Evolutionary conservation across 1,139 yeast species (phyloP), one percentile per base, ranked within the genome.

Genomic region (Hansenula lynferdii): DNA sequence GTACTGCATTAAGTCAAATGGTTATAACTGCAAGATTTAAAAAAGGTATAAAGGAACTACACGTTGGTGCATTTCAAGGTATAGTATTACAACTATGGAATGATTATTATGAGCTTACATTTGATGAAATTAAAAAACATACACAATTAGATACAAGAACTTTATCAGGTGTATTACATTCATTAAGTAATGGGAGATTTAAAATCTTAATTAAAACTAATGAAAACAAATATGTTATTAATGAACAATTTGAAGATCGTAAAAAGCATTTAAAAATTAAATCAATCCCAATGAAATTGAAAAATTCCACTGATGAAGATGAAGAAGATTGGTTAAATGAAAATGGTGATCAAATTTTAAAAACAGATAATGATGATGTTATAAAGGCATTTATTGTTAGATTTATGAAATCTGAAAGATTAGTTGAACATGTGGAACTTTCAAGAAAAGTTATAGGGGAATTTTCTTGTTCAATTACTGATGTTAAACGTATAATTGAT

Each of bases 301-400:
- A 54, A n/a, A 45, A 49, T 12, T 53, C 51, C 38, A 46, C 38
- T 38, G 42, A 36, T 35, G 50, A 31, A 33, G 53, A 28, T 6
- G 30, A 37, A 41, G 47, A 34, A 44, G 42, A 11, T 19, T 38
- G 39, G 41, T 40, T 28, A 28, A 38, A 39, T 7, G 38, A 42
- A 12, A n/a, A n/a, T n/a, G 53, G 28, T 9, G 31, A 31, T 9
- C 29, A 21, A 3, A 23, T 22, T 18, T 12, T 32, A 6, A 36
- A 35, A 21, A 35, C 36, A 6, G 31, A 35, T 30, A 54, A 62
- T 17, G 50, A 53, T 28, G 55, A 54, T 44, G 58, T 57, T 30
- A 47, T 64, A 10, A 65, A 59, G 37, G 68, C 70, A 1, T 60
- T 60, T 10, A 57, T 64, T 15, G 57, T 61, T 9, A 52, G 69